phyloP scores from a whole-genome alignment of 441 rosid genomes.

The Gossypium trilobum region DNA sequence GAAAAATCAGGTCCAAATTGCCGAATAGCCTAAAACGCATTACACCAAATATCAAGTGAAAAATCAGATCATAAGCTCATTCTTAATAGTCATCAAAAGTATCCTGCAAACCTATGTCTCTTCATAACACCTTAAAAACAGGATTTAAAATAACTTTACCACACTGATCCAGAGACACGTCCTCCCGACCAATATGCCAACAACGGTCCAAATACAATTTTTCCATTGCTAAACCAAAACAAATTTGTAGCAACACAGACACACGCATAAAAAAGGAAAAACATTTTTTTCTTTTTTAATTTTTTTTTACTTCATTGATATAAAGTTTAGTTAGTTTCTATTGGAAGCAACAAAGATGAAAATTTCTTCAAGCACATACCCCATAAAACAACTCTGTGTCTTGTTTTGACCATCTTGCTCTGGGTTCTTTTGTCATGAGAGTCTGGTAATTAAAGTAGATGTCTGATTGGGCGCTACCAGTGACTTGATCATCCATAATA shows the following conservation, averaged over 20 bases:
- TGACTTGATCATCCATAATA: constrained; percentile 20
- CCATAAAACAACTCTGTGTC: constrained; percentile 67
- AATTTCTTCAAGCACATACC: constrained; percentile 2
- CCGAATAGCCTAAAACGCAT: constrained; percentile 45
- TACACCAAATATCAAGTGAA: background rate
- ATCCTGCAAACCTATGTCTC: background rate
- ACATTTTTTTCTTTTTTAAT: background rate
- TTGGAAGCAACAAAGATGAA: background rate
- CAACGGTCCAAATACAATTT: constrained; percentile 5
- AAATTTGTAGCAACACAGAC: background rate
- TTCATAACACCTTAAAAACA: constrained; percentile 1
- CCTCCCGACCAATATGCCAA: constrained; percentile 24
- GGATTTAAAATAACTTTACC: background rate
- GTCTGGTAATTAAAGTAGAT: constrained; percentile 56
- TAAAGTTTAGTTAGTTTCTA: constrained; percentile 9
- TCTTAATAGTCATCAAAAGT: background rate
- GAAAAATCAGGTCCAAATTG: constrained; percentile 85
- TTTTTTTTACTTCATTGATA: background rate
- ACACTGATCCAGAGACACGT: background rate
- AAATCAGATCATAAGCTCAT: constrained; percentile 3
- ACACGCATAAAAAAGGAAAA: background rate
- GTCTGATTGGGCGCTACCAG: constrained; percentile 20
- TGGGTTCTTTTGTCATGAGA: constrained; percentile 59
- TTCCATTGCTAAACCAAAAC: background rate
- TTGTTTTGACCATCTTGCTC: constrained; percentile 68